Conservation (phyloP, 257 asterid genomes). For the Prunella vulgaris region DNA sequence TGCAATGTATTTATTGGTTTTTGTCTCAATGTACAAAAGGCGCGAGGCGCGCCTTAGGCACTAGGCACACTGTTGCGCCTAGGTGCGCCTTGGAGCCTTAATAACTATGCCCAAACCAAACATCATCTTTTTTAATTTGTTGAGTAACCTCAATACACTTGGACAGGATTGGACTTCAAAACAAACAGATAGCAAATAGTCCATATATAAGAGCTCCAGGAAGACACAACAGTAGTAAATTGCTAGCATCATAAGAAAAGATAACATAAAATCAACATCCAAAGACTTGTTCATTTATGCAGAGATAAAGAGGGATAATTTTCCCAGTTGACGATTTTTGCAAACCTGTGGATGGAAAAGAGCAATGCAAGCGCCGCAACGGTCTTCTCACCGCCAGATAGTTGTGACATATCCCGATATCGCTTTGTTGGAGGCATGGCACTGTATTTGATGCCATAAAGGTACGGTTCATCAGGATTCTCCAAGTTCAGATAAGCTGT, state of each 20-base stretch:
- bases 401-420: constrained; percentile 87
- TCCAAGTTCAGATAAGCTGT: constrained; percentile 90
- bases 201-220: background rate
- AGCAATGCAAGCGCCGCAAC: constrained; percentile 99
- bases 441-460: constrained; percentile 87
- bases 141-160: background rate
- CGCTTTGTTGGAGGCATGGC: constrained; percentile 99
- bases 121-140: background rate
- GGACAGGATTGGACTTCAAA: background rate
- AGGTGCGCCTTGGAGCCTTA: too few relatives aligned
- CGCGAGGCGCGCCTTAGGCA: too few relatives aligned
- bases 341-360: constrained; percentile 91
- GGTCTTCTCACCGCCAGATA: constrained; percentile 98
- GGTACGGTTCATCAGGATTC: constrained; percentile 90
- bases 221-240: constrained; percentile 1
- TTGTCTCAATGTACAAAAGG: too few relatives aligned
- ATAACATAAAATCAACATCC: background rate
- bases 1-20: too few relatives aligned
- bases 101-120: too few relatives aligned
- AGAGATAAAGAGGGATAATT: background rate
- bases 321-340: background rate
- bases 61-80: too few relatives aligned
- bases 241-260: too few relatives aligned
- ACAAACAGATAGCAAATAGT: background rate
- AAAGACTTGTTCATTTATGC: background rate